Evolutionary conservation across 768 basidiomycete species (phyloP).

Genomic region (Leccinum obscurum): DNA sequence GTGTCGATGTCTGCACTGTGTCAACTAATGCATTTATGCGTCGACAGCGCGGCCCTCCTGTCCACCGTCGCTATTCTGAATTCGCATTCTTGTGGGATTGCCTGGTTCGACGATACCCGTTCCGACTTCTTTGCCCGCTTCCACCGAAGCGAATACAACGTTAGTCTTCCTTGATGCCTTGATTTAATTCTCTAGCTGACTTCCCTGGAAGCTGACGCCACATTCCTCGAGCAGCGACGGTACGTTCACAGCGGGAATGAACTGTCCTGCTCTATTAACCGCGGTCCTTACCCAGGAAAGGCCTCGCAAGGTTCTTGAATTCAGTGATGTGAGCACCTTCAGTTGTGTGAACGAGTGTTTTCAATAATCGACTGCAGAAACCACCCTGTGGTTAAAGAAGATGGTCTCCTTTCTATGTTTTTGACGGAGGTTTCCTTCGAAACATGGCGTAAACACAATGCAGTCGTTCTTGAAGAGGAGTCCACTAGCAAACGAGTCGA

Average conservation of each 20-base stretch:
- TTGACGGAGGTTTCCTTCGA: slow-evolving; percentile 84
- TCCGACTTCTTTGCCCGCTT: slow-evolving; percentile 81
- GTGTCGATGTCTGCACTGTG: slow-evolving; percentile 4
- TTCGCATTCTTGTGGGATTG: slow-evolving; percentile 91
- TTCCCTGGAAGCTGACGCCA: slow-evolving; percentile 66
- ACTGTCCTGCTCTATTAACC: not conserved
- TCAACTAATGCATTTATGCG: slow-evolving; percentile 13
- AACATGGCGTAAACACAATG: slow-evolving; percentile 77
- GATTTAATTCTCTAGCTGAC: not conserved
- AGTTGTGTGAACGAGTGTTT: not conserved
- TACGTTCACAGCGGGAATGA: slow-evolving; percentile 28
- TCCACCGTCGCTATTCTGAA: slow-evolving; percentile 89
- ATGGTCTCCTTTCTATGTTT: slow-evolving; percentile 80
- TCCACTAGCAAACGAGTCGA: slow-evolving; percentile 77
- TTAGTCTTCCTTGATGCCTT: slow-evolving; percentile 40
- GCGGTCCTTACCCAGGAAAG: slow-evolving; percentile 54
- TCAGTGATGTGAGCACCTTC: slow-evolving; percentile 63
- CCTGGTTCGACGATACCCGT: slow-evolving; percentile 85
- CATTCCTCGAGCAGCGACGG: slow-evolving; percentile 91
- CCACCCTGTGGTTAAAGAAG: slow-evolving; percentile 89
- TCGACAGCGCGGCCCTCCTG: slow-evolving; percentile 60
- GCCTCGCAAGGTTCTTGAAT: slow-evolving; percentile 75
- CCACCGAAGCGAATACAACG: slow-evolving; percentile 94
- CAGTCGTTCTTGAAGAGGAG: slow-evolving; percentile 85
- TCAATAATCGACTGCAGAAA: slow-evolving; percentile 51